Evolutionary conservation across 1,139 yeast genomes (phyloP).

Genomic region (Zygosaccharomyces sapae): DNA sequence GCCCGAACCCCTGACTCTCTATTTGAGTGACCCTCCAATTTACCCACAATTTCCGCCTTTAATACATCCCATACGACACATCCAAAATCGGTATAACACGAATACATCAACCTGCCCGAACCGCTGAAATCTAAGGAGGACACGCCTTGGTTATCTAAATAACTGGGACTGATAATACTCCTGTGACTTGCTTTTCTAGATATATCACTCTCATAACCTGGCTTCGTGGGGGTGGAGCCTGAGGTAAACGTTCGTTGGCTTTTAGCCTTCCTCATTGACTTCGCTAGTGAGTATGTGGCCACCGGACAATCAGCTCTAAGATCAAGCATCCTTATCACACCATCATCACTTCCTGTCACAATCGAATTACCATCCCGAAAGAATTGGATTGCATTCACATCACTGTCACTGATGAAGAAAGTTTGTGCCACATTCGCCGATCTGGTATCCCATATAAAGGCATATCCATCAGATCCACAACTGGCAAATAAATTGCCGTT

Average conservation of each 20-base stretch:
- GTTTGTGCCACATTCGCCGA: slow-evolving; percentile 51
- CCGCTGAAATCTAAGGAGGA: slow-evolving; percentile 67
- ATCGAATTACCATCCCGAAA: slow-evolving; percentile 71
- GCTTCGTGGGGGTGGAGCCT: too few relatives aligned
- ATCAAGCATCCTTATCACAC: slow-evolving; percentile 67
- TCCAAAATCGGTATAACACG: slow-evolving; percentile 72
- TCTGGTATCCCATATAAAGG: slow-evolving; percentile 70
- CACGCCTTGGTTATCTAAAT: slow-evolving; percentile 58
- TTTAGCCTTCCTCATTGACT: slow-evolving; percentile 19
- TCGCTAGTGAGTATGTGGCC: slow-evolving; percentile 46
- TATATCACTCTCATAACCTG: not conserved
- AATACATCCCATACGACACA: slow-evolving; percentile 78
- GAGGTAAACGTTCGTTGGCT: slow-evolving; percentile 19
- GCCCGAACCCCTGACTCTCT: slow-evolving; percentile 61
- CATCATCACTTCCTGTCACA: slow-evolving; percentile 76
- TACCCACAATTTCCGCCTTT: slow-evolving; percentile 60
- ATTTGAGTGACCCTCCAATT: slow-evolving; percentile 54
- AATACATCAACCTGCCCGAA: slow-evolving; percentile 71
- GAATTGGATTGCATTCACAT: slow-evolving; percentile 60
- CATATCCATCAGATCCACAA: slow-evolving; percentile 73
- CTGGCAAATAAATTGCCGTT: slow-evolving; percentile 48
- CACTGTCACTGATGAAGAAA: slow-evolving; percentile 59
- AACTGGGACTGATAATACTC: slow-evolving; percentile 26
- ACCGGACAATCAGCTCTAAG: slow-evolving; percentile 72
- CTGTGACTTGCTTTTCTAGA: slow-evolving; percentile 10